Percentiles rank a stretch among this genome's conserved stretches.
Evolutionary conservation across 2,329 filamentous ascomycete genomes (phyloP).

Genomic region (Chaetomium strumarium): DNA sequence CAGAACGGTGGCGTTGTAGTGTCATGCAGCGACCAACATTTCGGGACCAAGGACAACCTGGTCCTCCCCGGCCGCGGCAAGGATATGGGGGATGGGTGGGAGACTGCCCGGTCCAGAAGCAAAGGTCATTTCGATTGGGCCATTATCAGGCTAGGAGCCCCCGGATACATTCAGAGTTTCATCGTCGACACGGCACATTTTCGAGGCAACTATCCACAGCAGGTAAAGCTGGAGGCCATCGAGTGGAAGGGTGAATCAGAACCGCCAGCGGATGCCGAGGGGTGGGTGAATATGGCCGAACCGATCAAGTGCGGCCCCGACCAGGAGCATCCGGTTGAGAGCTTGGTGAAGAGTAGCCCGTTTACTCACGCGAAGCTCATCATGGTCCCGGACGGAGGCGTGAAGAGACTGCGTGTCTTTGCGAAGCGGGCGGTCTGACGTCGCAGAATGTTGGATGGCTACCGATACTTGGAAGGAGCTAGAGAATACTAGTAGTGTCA

Average conservation of each 20-base stretch:
- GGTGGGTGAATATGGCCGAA: conserved; percentile 61
- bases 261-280: conserved; percentile 49
- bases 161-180: conserved; percentile 58
- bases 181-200: conserved; percentile 79
- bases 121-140: conserved; percentile 74
- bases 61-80: conserved; percentile 71
- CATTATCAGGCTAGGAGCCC: conserved; percentile 66
- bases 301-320: conserved; percentile 68
- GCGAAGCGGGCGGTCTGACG: conserved; percentile 48
- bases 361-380: conserved; percentile 85
- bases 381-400: conserved; percentile 88
- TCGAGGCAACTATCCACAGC: conserved; percentile 76
- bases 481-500: conserved; percentile 2
- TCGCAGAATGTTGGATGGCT: too few species aligned
- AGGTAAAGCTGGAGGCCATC: conserved; percentile 61
- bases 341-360: conserved; percentile 47
- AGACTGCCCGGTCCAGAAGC: conserved; percentile 68
- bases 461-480: neutral
- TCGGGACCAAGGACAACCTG: conserved; percentile 73
- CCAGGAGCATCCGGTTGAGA: conserved; percentile 61
- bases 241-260: conserved; percentile 46
- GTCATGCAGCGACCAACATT: conserved; percentile 77
- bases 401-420: conserved; percentile 78
- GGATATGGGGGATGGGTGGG: conserved; percentile 88
- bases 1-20: conserved; percentile 73